These are phyloP conservation scores for Ochromonas danica DNA, from an alignment of 108 stramenopile genomes.

Conservation along the genomic window DNA sequence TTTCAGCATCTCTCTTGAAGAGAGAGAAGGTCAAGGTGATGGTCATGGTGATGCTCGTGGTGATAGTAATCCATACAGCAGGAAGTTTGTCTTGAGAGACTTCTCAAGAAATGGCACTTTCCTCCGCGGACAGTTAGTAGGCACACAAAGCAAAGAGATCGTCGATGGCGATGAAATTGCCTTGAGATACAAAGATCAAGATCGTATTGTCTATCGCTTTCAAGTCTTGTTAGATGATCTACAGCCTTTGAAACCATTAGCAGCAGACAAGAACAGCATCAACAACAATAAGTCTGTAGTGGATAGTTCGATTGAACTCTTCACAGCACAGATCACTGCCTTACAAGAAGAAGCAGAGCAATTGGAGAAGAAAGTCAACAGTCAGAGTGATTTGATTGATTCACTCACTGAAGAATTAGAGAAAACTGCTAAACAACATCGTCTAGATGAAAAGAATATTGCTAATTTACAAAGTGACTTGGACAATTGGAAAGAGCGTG, in stretches of 20 bases:
- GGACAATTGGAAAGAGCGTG: background rate
- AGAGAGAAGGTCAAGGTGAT: too few species aligned
- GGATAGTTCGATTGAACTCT: background rate
- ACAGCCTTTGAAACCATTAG: too few species aligned
- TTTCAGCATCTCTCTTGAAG: background rate
- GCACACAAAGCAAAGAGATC: background rate
- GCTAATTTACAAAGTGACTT: background rate
- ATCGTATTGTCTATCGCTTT: background rate
- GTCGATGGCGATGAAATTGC: background rate
- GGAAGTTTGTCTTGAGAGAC: background rate
- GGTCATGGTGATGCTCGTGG: background rate
- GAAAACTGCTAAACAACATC: background rate
- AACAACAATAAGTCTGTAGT: background rate
- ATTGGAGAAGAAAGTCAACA: background rate
- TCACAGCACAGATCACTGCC: background rate
- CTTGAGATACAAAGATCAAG: background rate
- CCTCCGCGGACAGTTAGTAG: background rate
- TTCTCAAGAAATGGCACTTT: conserved; percentile 8
- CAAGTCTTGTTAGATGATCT: too few species aligned
- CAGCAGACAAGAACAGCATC: background rate
- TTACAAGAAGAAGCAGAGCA: background rate
- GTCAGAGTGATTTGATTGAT: background rate
- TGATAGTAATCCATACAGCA: background rate
- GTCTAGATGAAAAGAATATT: background rate
- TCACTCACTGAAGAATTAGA: background rate